Base-by-base conservation (phyloP, 495 filamentous ascomycete genomes). In the Penicillium robsamsonii region DNA sequence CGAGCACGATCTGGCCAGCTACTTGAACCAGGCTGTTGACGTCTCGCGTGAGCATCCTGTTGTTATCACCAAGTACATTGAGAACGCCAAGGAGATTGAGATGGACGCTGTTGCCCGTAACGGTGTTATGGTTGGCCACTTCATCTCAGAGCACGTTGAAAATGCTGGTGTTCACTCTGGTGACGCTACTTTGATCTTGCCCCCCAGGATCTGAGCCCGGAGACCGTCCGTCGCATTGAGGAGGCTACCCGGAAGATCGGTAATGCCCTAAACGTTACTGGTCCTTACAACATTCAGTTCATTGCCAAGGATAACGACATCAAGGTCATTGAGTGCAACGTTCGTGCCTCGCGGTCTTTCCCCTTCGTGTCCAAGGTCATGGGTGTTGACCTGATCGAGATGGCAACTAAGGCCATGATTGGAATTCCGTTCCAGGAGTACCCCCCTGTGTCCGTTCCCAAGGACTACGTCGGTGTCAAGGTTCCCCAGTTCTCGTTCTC, bases 251-350 rank as follows among this genome's bases (percentile, higher is more conserved):
- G 89, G 54, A 96, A 96, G 81, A 98, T 98, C 52, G 94, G 88
- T 54, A 86, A 89, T 60, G 94, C 95, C 27, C 84, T 98, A 22
- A 96, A 97, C 64, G 88, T 98, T 46, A 97, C 94, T 40, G 94
- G 94, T 43, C 94, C 94, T 20, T 96, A 87, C 82, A 98, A 98
- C 75, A 98, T 98, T 58, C 94, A 98, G 72, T 98, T 98, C 76
- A 98, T 98, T 63, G 94, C 94, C 50, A 98, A 98, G 78, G 91
- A 97, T 71, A 97, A 97, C 67, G 94, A 97, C 62, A 97, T 98
- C 76, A 98, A 97, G 80, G 94, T 69, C 58, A 98, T 98, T 59
- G 94, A 98, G 75, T 98, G 94, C 75, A 98, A 98, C 66, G 94
- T 97, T 41, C 85, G 94, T 49, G 94, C 94, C 18, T 97, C 94